Percentiles rank a stretch among this genome's conserved stretches.
Evolutionary conservation across 352 stramenopile genomes (phyloP).

Genomic region (Hyaloperonospora arabidopsidis): DNA sequence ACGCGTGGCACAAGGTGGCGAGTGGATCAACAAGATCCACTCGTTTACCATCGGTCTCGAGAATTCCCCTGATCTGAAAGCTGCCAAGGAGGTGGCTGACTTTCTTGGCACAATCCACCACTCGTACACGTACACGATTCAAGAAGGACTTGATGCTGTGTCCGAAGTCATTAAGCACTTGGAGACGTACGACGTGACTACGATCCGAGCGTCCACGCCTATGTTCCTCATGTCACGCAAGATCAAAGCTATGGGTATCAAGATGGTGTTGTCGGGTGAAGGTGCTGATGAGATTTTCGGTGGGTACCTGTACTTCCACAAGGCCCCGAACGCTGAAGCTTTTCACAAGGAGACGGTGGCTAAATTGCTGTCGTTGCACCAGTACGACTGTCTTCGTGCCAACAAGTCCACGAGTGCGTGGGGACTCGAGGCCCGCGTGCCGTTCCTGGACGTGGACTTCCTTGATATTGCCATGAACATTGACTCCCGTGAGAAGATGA

Average conservation of each 20-base stretch:
- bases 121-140: constrained; percentile 97
- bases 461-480: constrained; percentile 98
- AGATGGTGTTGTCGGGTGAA: constrained; percentile 98
- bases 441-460: constrained; percentile 98
- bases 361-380: constrained; percentile 94
- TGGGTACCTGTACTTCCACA: constrained; percentile 99
- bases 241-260: constrained; percentile 99
- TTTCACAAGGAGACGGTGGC: constrained; percentile 92
- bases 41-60: constrained; percentile 97
- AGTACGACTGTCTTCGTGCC: constrained; percentile 97
- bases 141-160: constrained; percentile 96
- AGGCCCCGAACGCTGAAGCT: constrained; percentile 89
- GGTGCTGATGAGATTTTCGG: constrained; percentile 97
- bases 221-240: constrained; percentile 99
- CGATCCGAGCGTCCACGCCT: constrained; percentile 95
- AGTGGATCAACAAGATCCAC: constrained; percentile 92
- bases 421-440: constrained; percentile 96
- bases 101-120: constrained; percentile 98
- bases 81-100: constrained; percentile 93
- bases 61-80: constrained; percentile 93
- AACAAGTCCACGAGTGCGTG: constrained; percentile 98
- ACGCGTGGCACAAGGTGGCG: constrained; percentile 59
- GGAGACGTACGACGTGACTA: constrained; percentile 98
- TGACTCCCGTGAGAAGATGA: constrained; percentile 96
- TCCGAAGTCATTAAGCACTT: constrained; percentile 96